These are phyloP conservation scores for Tetrahymena borealis DNA, from an alignment of 73 alveolate species.

Conservation along the genomic window DNA sequence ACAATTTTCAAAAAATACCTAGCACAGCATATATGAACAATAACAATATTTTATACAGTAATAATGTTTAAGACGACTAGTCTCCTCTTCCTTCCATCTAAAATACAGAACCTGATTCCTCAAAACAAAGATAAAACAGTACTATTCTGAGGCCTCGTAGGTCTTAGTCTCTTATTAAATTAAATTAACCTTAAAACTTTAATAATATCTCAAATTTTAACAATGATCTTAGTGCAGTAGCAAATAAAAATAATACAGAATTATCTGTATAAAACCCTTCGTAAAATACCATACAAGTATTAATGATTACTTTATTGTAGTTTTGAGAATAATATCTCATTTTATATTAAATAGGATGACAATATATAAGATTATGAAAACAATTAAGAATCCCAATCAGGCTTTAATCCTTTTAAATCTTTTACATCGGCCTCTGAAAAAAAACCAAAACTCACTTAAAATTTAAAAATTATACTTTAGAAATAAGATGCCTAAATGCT, in stretches of 20 bases:
- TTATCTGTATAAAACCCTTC: background rate
- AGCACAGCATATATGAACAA: background rate
- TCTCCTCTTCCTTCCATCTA: background rate
- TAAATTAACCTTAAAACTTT: no score
- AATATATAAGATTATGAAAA: no score
- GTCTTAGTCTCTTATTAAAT: background rate
- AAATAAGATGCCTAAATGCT: background rate
- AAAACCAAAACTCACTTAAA: background rate
- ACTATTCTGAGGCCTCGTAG: background rate
- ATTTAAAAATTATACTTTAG: background rate
- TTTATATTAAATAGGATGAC: no score
- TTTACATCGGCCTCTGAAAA: background rate
- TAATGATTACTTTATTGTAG: background rate
- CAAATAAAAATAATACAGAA: background rate
- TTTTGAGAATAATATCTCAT: background rate
- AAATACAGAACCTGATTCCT: background rate
- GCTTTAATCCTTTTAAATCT: background rate
- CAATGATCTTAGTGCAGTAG: background rate
- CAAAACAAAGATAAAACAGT: no score
- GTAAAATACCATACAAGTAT: background rate
- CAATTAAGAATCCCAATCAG: background rate
- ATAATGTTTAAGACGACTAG: background rate
- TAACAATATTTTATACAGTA: background rate
- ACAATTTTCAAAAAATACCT: background rate
- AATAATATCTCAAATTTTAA: background rate